Percentiles rank a stretch among this genome's conserved stretches.
phyloP scores from a whole-genome alignment of 208 protist genomes.

The Eutreptiella sp. region DNA sequence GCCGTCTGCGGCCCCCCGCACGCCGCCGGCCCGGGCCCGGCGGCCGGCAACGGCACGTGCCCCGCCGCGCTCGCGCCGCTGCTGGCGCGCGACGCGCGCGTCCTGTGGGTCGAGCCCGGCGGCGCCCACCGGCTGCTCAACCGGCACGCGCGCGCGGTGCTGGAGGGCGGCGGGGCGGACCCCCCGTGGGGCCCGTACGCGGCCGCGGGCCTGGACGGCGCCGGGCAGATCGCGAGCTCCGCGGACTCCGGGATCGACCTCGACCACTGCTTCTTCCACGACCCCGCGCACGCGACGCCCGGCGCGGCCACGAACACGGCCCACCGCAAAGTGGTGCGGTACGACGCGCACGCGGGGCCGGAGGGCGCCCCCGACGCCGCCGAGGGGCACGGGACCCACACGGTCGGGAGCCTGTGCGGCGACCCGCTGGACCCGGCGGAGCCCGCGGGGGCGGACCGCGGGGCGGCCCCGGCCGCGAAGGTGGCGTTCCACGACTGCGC shows the following conservation, averaged over 20 bases:
- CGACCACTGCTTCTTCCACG: slow-evolving; percentile 73
- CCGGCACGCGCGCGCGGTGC: too few relatives aligned
- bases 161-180: too few relatives aligned
- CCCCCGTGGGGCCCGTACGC: too few relatives aligned
- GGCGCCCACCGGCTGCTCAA: too few relatives aligned
- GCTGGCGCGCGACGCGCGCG: too few relatives aligned
- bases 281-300: slow-evolving; percentile 35
- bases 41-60: too few relatives aligned
- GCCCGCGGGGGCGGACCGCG: slow-evolving; percentile 49
- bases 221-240: slow-evolving; percentile 64
- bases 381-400: slow-evolving; percentile 72
- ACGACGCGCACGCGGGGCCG: slow-evolving; percentile 25
- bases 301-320: slow-evolving; percentile 47
- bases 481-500: slow-evolving; percentile 55
- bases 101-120: too few relatives aligned
- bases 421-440: slow-evolving; percentile 4
- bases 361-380: slow-evolving; percentile 25
- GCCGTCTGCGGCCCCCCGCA: too few relatives aligned
- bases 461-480: slow-evolving; percentile 65
- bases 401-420: slow-evolving; percentile 57
- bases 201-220: slow-evolving; percentile 61
- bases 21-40: too few relatives aligned
- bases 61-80: too few relatives aligned
- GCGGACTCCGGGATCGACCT: slow-evolving; percentile 72
- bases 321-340: slow-evolving; percentile 75